Evolutionary conservation across 257 asterid species (phyloP).

Genomic region (Solanum phureja): DNA sequence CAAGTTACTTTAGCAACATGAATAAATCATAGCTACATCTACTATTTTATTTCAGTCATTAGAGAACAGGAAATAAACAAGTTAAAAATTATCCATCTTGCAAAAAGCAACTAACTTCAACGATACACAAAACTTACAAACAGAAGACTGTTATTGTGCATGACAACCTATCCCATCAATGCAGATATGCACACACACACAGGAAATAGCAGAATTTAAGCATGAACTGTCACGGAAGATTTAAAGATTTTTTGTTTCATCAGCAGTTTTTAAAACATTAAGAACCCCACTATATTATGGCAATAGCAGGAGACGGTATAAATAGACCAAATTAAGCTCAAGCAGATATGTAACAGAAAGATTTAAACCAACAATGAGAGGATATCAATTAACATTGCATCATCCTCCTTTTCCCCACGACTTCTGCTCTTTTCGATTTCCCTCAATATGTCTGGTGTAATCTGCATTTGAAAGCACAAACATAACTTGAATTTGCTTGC

Average conservation of each 20-base stretch:
- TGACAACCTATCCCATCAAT: background rate
- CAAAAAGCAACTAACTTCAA: background rate
- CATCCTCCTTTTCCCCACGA: slow-evolving; percentile 89
- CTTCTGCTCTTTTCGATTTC: slow-evolving; percentile 80
- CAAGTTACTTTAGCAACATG: background rate
- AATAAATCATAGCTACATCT: background rate
- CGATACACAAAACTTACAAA: background rate
- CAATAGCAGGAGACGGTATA: background rate
- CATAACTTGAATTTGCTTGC: background rate
- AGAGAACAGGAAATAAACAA: background rate
- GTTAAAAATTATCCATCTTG: background rate
- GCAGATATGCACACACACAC: background rate
- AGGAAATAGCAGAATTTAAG: background rate
- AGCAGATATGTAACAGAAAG: background rate
- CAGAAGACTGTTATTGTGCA: background rate
- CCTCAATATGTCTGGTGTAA: slow-evolving; percentile 84
- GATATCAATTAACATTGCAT: slow-evolving; percentile 73
- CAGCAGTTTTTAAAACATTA: background rate
- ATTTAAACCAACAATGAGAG: slow-evolving; percentile 21
- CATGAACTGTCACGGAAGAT: background rate
- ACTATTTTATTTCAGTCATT: background rate
- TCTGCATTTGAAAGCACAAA: slow-evolving; percentile 37
- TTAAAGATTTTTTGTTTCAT: background rate
- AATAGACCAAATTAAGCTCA: background rate
- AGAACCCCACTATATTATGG: background rate